Evolutionary conservation across 352 stramenopile species (phyloP), one percentile per base, ranked within the genome.

Genomic region (Globisporangium alternatum): DNA sequence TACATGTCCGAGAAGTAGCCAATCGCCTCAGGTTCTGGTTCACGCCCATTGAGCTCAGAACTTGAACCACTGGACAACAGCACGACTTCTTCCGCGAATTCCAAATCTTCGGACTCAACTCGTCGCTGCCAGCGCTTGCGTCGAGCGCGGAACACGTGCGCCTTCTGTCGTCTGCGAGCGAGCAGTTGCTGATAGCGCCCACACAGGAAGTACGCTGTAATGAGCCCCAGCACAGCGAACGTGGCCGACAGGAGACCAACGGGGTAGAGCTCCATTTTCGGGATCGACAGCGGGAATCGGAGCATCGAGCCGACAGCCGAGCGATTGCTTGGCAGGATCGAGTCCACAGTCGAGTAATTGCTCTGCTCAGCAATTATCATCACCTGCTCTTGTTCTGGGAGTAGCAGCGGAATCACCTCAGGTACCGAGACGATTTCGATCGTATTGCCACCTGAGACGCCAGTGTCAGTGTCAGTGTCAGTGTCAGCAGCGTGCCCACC

Each of bases 61-160:
- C 6, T 21, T 7, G 43, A 21, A 9, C 43, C 15, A 48, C 43
- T 48, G 43, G 64, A 25, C 22, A 86, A 53, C 44, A 84, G 58
- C 39, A 83, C 74, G 21, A 87, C 78, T 54, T 81, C 76, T 62
- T 87, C 78, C 0, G 63, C 54, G 25, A 61, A 51, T 2, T 81
- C 72, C 37, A 57, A 70, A n/a, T 78, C 68, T 4, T 55, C 59
- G 2, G 30, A 54, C 41, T 68, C 35, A 0, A 31, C 53, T 17
- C 61, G 59, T 56, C 62, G 68, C 21, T 76, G 66, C 75, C 75
- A 82, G 7, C 71, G 66, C 54, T 70, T 82, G 49, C 67, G 71
- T 6, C 62, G 54, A 15, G 49, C 60, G 61, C 30, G 31, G 61
- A 41, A 21, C 61, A 45, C 62, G 28, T 45, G 22, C 67, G 41